Evolutionary conservation across 2,329 filamentous ascomycete genomes (phyloP), one percentile per base, ranked within the genome.

Genomic region (Alternaria longipes): DNA sequence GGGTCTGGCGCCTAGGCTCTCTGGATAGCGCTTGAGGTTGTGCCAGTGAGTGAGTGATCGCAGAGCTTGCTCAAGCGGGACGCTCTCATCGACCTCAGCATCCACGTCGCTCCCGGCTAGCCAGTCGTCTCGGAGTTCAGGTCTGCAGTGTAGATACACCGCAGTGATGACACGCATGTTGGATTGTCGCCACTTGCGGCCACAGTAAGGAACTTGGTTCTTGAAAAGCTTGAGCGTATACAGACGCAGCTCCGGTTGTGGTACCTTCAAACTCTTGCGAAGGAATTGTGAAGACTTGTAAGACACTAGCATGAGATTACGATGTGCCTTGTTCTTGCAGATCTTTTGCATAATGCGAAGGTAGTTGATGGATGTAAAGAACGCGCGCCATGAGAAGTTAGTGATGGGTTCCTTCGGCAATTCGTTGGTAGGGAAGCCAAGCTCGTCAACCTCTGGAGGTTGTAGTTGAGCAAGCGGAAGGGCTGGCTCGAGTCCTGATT

Each of bases 141-240:
- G 94, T 8, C 93, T 87, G 74, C 94, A 97, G 80, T 97, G 92
- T 50, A 99, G 84, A 79, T 97, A 99, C 1, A 99, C 92, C 4
- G 94, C 93, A 0, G 95, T 99, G 75, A 99, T 99, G 74, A 98
- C 94, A 56, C 94, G 91, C 95, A 99, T 99, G 79, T 99, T 98
- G 70, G 89, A 90, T 81, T 98, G 95, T 14, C 95, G 90, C 95
- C 95, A 99, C 82, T 99, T 99, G 44, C 95, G 90, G 22, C 95
- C 94, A 79, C 94, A 98, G 83, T 97, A 99, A 1, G 95, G 95
- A 5, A 99, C 95, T 79, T 99, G 95, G 62, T 93, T 95, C 80
- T 99, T 99, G 89, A 98, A 98, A 0, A 99, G 86, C 81, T 99
- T 99, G 69, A 99, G 87, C 0, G 95, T 97, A 82, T 98, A 98